A percentile compares a stretch with the other conserved stretches of the same genome.
Conservation (phyloP, 2,329 filamentous ascomycete species). For the Alternaria gaisen region DNA sequence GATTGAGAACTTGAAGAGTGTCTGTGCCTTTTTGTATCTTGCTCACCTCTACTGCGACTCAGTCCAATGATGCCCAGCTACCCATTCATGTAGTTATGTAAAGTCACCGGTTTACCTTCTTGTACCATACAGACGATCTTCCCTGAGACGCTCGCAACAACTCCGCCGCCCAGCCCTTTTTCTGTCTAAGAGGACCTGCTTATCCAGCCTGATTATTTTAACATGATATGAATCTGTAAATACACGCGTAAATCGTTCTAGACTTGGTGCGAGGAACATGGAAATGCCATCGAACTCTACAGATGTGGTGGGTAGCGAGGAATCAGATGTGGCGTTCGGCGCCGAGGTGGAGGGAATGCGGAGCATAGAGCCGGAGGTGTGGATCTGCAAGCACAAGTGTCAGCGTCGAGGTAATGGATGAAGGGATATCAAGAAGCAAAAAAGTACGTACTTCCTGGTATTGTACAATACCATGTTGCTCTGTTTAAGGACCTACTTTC, state of each 20-base stretch:
- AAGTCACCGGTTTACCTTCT: not conserved
- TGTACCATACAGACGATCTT: conserved; percentile 21
- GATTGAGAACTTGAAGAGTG: not conserved
- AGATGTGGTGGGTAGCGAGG: conserved; percentile 18
- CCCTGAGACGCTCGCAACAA: conserved; percentile 27
- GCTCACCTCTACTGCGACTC: not conserved
- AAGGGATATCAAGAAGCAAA: not conserved
- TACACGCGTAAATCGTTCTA: conserved; percentile 29
- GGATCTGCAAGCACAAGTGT: conserved; percentile 17
- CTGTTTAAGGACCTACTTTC: conserved; percentile 47
- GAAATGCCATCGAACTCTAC: conserved; percentile 45
- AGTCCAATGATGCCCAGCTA: not conserved
- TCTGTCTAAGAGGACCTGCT: not conserved
- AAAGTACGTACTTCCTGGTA: conserved; percentile 43
- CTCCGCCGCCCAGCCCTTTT: conserved; percentile 26
- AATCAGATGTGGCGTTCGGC: conserved; percentile 29
- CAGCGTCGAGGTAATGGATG: not conserved
- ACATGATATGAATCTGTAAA: not conserved
- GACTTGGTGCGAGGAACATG: conserved; percentile 40
- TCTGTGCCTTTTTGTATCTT: not conserved
- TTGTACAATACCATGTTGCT: conserved; percentile 45
- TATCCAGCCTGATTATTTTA: not conserved
- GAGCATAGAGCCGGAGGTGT: conserved; percentile 25
- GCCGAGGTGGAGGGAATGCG: conserved; percentile 20
- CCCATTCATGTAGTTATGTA: not conserved